Evolutionary conservation across 208 protist species (phyloP).

Genomic region (Kentomonas sorsogonicus): DNA sequence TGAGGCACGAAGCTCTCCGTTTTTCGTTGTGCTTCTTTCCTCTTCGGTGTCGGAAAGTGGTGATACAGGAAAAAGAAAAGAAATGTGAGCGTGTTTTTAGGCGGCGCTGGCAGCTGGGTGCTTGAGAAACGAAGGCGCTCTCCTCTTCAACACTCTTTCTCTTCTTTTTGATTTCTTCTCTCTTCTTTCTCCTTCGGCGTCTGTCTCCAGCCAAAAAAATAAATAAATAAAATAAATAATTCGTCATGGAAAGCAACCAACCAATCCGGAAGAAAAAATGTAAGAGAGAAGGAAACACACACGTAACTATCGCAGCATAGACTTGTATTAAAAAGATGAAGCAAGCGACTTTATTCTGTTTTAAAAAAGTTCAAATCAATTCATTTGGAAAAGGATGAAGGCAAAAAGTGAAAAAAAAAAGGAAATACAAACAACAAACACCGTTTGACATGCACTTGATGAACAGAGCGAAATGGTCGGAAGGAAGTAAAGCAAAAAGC

Average conservation of each 20-base stretch:
- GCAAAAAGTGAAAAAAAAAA: neutral
- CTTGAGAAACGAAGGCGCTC: neutral
- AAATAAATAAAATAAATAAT: neutral
- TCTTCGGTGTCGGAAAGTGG: too few species aligned
- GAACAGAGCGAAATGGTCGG: neutral
- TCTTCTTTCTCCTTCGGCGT: slow-evolving; percentile 2
- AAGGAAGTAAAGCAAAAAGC: neutral
- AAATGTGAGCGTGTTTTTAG: slow-evolving; percentile 2
- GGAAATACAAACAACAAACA: slow-evolving; percentile 1
- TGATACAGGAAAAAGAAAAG: too few species aligned
- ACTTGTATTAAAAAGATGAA: too few species aligned
- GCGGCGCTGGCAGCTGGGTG: neutral
- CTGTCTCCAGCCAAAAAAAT: too few species aligned
- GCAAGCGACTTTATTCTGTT: neutral
- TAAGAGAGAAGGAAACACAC: too few species aligned
- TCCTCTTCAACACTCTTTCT: neutral
- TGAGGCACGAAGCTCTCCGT: too few species aligned
- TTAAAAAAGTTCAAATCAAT: neutral
- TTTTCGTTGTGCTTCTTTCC: too few species aligned
- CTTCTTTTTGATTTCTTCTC: slow-evolving; percentile 7
- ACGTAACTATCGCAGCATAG: too few species aligned
- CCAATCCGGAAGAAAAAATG: neutral
- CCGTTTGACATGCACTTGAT: neutral
- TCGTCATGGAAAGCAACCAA: neutral
- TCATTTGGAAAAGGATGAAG: neutral